Conservation (phyloP, 331 rosid species). For the Spiraea crenata region DNA sequence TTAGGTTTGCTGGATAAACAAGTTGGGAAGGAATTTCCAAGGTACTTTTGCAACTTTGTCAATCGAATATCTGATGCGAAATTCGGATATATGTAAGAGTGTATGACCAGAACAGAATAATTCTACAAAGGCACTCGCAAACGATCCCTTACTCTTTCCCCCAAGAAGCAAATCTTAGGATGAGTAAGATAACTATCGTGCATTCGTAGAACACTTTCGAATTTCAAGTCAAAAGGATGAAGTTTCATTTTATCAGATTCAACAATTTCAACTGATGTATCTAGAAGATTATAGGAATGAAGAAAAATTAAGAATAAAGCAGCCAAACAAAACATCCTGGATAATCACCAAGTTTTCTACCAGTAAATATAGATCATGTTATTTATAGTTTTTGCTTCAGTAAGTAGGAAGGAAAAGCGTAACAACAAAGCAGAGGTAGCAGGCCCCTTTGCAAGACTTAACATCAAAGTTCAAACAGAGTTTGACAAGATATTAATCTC, state of each 20-base stretch:
- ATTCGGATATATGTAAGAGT: neutral
- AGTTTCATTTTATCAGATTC: too few species aligned
- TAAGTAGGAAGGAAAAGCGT: neutral
- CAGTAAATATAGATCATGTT: neutral
- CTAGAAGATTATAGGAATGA: neutral
- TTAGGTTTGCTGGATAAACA: neutral
- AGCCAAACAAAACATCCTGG: neutral
- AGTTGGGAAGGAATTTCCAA: slow-evolving; percentile 1
- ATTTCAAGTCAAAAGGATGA: too few species aligned
- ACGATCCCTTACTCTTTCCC: too few species aligned
- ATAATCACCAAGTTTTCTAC: neutral
- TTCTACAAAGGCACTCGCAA: too few species aligned
- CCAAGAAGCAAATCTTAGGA: too few species aligned
- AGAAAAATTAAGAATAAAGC: neutral
- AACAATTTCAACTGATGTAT: too few species aligned
- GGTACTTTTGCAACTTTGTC: neutral
- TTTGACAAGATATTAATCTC: slow-evolving; percentile 5
- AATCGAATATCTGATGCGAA: neutral
- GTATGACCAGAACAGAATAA: too few species aligned
- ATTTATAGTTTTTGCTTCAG: neutral
- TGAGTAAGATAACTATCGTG: too few species aligned
- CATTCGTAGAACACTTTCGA: too few species aligned
- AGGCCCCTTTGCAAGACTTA: neutral
- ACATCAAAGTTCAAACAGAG: slow-evolving; percentile 17
- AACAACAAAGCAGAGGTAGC: slow-evolving; percentile 10